Conservation (phyloP, 768 basidiomycete species). For the Dentipellis sp. region DNA sequence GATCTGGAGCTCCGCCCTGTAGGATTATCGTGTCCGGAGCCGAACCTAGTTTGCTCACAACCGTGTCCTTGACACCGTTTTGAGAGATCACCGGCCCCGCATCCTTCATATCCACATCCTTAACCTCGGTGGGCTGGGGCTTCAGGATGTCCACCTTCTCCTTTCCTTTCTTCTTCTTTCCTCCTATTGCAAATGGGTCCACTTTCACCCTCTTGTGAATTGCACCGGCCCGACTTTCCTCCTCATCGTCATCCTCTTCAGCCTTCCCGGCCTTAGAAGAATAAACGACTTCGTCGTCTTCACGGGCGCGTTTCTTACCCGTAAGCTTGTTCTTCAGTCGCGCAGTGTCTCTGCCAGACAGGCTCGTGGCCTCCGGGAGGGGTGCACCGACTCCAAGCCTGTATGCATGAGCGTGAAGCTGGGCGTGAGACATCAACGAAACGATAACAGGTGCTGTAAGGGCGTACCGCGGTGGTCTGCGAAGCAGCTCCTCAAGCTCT, state of each 20-base stretch:
- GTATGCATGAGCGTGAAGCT: background rate
- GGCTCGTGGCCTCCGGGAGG: conserved; percentile 37
- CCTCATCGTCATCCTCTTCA: conserved; percentile 35
- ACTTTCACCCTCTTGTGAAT: conserved; percentile 49
- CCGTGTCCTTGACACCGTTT: too few species aligned
- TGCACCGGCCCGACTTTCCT: conserved; percentile 47
- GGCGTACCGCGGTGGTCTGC: conserved; percentile 60
- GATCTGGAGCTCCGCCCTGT: background rate
- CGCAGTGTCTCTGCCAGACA: conserved; percentile 42
- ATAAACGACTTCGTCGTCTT: conserved; percentile 29
- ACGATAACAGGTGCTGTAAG: background rate
- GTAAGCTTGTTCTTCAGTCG: conserved; percentile 53
- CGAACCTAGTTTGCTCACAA: too few species aligned
- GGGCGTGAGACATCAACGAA: conserved; percentile 5
- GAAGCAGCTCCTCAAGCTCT: conserved; percentile 59
- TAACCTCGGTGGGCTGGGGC: background rate
- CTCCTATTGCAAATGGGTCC: conserved; percentile 45
- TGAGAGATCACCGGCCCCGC: background rate
- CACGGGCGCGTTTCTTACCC: conserved; percentile 39
- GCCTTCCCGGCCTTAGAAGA: conserved; percentile 3
- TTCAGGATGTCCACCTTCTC: conserved; percentile 21
- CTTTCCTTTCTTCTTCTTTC: conserved; percentile 34
- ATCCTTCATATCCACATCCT: conserved; percentile 4
- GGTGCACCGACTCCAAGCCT: conserved; percentile 74
- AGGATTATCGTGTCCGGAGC: background rate